Evolutionary conservation across 305 asterid genomes (phyloP).

Genomic region (Solanum hybrid): DNA sequence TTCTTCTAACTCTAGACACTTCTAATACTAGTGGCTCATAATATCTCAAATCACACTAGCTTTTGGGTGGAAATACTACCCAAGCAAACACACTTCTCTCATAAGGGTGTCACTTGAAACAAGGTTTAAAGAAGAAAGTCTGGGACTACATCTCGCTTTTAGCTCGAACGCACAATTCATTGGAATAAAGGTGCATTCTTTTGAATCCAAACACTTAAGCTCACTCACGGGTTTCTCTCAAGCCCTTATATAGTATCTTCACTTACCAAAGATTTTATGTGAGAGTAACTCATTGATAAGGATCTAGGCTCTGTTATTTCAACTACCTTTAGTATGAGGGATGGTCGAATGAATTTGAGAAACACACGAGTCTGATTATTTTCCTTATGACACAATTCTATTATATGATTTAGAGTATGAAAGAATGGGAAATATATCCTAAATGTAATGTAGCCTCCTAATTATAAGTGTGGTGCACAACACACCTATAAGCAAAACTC

Average conservation of each 20-base stretch:
- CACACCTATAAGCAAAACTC: neutral
- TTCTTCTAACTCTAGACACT: no score
- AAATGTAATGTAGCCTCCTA: neutral
- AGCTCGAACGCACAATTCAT: neutral
- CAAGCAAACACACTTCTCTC: no score
- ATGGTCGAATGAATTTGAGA: neutral
- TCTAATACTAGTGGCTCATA: no score
- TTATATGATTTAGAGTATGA: neutral
- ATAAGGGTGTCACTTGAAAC: no score
- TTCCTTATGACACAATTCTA: neutral
- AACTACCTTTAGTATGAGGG: neutral
- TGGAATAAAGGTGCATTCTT: neutral
- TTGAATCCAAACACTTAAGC: neutral
- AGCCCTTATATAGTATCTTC: neutral
- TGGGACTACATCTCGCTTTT: neutral
- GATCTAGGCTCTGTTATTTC: neutral
- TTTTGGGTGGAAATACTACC: no score
- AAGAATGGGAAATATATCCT: neutral
- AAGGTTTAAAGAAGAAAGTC: no score
- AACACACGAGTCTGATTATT: neutral
- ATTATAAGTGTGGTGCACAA: neutral
- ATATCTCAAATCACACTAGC: no score
- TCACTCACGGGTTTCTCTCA: neutral
- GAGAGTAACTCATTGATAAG: neutral
- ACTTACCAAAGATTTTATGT: neutral